Base-by-base conservation (phyloP, 257 asterid genomes). In the Oldenlandia corymbosa region DNA sequence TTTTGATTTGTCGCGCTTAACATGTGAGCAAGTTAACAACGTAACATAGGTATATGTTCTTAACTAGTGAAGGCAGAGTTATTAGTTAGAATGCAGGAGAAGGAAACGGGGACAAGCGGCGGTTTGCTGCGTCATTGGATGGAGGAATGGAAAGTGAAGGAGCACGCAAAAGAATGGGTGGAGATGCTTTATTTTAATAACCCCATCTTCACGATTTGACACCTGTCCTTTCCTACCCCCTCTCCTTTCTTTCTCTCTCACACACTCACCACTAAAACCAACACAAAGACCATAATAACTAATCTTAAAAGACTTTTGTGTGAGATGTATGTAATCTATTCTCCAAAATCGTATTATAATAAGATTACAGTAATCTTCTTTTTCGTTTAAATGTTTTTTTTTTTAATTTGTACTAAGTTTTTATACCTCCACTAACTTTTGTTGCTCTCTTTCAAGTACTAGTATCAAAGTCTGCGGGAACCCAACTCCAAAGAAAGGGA, bases 151-250 rank as follows among this genome's bases (percentile, higher is more conserved):
- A 68, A 58, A 71, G 51, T 12, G 34, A 54, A 60, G 60, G 55
- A 65, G 62, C 46, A 57, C 64, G 64, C 58, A 54, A 28, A 53
- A 56, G 48, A 78, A 68, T 45, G 81, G 79, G 80, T 82, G 86
- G 81, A 78, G 83, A 71, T 80, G 86, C 78, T 78, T 72, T 66
- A 67, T 67, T 78, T 72, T 17, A 31, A 30, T 56, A 53, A 17
- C 28, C 8, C 71, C 71, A 79, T 51, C 74, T 65, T 74, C 76
- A 39, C 7, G 69, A 75, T 60, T 68, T 56, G 85, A 73, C 82
- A 80, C 43, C 73, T 78, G 81, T 73, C 77, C 20, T 20, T n/a
- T 34, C 39, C 39, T 34, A 68, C 32, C 7, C 28, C 64, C 31
- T 63, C 53, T 67, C 62, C 27, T 28, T 39, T 56, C 48, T 28